These are phyloP conservation scores for Raphanus hybrid DNA, from an alignment of 441 rosid species.

Conservation along the genomic window DNA sequence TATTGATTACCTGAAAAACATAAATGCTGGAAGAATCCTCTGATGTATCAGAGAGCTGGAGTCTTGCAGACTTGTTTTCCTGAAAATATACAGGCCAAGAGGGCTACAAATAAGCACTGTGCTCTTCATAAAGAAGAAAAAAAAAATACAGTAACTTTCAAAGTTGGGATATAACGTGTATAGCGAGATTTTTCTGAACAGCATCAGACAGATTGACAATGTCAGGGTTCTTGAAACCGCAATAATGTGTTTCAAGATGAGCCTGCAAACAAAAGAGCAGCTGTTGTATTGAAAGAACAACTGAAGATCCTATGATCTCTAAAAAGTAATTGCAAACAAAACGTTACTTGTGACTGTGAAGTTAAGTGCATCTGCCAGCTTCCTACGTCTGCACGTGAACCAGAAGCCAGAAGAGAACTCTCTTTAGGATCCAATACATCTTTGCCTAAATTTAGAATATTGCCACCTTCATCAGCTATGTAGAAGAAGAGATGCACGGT, in stretches of 20 bases:
- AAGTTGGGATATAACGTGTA: conserved; percentile 49
- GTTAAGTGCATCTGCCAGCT: conserved; percentile 89
- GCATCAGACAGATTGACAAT: conserved; percentile 86
- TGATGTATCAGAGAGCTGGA: conserved; percentile 73
- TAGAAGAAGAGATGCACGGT: conserved; percentile 81
- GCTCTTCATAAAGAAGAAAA: conserved; percentile 9
- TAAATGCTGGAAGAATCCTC: conserved; percentile 66
- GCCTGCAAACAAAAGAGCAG: conserved; percentile 50
- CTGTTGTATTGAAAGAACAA: conserved; percentile 17
- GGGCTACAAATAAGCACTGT: conserved; percentile 19
- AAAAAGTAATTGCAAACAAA: conserved; percentile 4
- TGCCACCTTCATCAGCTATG: conserved; percentile 85
- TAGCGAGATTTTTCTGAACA: conserved; percentile 66
- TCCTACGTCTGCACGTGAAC: conserved; percentile 70
- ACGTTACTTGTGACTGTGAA: conserved; percentile 66
- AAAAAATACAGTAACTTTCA: not conserved
- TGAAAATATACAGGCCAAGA: conserved; percentile 41
- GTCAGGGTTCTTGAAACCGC: conserved; percentile 88
- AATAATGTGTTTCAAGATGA: conserved; percentile 71
- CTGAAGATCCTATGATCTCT: not conserved
- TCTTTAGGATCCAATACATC: conserved; percentile 43
- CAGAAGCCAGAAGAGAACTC: conserved; percentile 71
- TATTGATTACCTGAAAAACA: conserved; percentile 78
- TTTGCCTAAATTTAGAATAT: conserved; percentile 55
- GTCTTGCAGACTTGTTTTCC: conserved; percentile 53